Percentiles rank a stretch among this genome's conserved stretches.
Evolutionary conservation across 441 rosid genomes (phyloP).

Genomic region (Mallotus repandus): DNA sequence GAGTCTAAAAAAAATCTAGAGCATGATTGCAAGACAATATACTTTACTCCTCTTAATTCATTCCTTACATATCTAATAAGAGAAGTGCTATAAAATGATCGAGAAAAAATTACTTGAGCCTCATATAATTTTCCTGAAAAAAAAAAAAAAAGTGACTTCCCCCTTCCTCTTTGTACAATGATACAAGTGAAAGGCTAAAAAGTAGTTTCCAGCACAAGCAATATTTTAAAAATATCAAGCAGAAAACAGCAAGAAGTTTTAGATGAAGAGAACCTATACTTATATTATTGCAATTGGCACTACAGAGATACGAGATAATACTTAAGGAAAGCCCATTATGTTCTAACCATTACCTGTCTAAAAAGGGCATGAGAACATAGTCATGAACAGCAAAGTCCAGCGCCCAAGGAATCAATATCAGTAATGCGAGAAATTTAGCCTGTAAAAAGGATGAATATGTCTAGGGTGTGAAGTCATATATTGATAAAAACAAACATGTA

Average conservation of each 20-base stretch:
- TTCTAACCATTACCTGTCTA: slow-evolving; percentile 65
- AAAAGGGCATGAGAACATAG: slow-evolving; percentile 88
- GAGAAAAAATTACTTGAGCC: background rate
- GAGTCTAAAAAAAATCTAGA: background rate
- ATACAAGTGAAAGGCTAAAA: background rate
- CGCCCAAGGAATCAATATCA: slow-evolving; percentile 81
- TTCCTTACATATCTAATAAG: background rate
- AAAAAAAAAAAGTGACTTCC: background rate
- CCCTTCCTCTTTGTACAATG: background rate
- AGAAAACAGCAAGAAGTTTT: background rate
- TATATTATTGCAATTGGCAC: background rate
- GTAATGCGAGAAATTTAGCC: slow-evolving; percentile 81
- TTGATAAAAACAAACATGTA: background rate
- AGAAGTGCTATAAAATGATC: background rate
- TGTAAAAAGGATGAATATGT: slow-evolving; percentile 39
- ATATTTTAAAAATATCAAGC: slow-evolving; percentile 6
- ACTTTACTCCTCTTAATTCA: background rate
- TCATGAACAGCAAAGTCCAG: slow-evolving; percentile 90
- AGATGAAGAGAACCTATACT: background rate
- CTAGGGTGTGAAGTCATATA: background rate
- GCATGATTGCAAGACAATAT: background rate
- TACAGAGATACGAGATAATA: background rate
- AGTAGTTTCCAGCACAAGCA: background rate
- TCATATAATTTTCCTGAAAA: background rate
- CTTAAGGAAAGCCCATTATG: slow-evolving; percentile 4